Evolutionary conservation across 1,284 basidiomycete genomes (phyloP).

Genomic region (Fomes fomentarius): DNA sequence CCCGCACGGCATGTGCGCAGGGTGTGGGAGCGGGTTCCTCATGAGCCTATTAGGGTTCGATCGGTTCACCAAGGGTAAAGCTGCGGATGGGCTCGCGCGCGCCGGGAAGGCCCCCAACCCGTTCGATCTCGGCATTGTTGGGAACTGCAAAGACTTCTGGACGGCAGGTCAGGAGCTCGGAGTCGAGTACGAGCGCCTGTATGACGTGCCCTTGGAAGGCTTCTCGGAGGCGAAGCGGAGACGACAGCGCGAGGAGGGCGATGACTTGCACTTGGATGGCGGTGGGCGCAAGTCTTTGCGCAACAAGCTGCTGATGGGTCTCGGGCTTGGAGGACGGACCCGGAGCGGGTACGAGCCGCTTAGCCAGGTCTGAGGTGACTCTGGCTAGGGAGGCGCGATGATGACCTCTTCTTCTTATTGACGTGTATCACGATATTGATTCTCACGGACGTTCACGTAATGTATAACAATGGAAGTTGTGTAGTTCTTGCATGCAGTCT

Average conservation of each 20-base stretch:
- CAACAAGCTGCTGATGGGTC: conserved; percentile 54
- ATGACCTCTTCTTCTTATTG: no score
- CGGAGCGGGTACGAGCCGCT: conserved; percentile 64
- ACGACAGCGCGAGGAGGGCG: conserved; percentile 59
- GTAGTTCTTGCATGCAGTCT: no score
- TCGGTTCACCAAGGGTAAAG: conserved; percentile 89
- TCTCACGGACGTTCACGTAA: neutral
- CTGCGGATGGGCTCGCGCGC: conserved; percentile 78
- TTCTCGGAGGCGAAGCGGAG: conserved; percentile 71
- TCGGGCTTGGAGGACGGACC: conserved; percentile 48
- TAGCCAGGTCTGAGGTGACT: conserved; percentile 47
- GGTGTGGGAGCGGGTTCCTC: conserved; percentile 64
- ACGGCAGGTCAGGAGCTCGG: conserved; percentile 81
- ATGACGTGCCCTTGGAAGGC: conserved; percentile 87
- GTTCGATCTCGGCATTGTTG: conserved; percentile 84
- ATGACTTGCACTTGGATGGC: conserved; percentile 40
- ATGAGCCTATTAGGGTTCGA: conserved; percentile 92
- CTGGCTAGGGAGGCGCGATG: neutral
- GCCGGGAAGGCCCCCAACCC: conserved; percentile 82
- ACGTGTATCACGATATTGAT: conserved; percentile 4
- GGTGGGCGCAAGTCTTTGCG: conserved; percentile 41
- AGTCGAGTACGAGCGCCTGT: conserved; percentile 88
- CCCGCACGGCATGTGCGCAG: conserved; percentile 39
- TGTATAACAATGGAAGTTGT: neutral
- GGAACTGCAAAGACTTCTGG: conserved; percentile 98